Evolutionary conservation across 805 yeast species (phyloP), one percentile per base, ranked within the genome.

Genomic region (Pichia insulana): DNA sequence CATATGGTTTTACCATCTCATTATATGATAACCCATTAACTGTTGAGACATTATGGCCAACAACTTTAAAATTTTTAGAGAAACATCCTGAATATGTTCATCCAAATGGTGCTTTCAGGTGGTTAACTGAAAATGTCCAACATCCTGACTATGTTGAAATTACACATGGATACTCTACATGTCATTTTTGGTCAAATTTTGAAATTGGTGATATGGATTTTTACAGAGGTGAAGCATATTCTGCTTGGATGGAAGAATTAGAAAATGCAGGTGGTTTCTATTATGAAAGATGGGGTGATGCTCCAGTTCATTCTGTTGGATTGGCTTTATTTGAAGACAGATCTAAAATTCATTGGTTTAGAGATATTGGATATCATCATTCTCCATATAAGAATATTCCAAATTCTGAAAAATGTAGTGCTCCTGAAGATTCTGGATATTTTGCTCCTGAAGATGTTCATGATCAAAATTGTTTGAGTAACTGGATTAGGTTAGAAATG

Each of bases 231-330:
- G 81, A 81, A 47, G 80, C 87, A 1, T 86, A 86, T 56, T 67
- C 71, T 30, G 63, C 65, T 17, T 86, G 83, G 78, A 74, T 83
- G 58, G 69, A 80, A 36, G 67, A 70, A 50, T 64, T 86, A 37
- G 95, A 86, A 46, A 56, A 68, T n/a, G 67, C 79, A 2, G 92
- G 92, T 34, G 89, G 89, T 12, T 86, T 85, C 56, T 86, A 83
- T 58, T 86, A 86, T 56, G 96, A 88, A 61, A 67, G 95, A 51
- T 86, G 95, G 95, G 95, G 95, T 4, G 95, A 86, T 65, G 95
- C 95, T 0, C 95, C 95, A 2, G 92, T 86, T 2, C 92, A 85
- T 57, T 76, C 87, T 16, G 62, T 86, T 42, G 95, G 89, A 1
- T 62, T 84, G 34, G 77, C 77, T 19, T 58, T 84, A 45, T 83